A percentile compares a stretch with the other conserved stretches of the same genome.
These are phyloP conservation scores for Penicillium aurantiogriseum DNA, from an alignment of 2,329 filamentous ascomycete genomes.

Conservation along the genomic window DNA sequence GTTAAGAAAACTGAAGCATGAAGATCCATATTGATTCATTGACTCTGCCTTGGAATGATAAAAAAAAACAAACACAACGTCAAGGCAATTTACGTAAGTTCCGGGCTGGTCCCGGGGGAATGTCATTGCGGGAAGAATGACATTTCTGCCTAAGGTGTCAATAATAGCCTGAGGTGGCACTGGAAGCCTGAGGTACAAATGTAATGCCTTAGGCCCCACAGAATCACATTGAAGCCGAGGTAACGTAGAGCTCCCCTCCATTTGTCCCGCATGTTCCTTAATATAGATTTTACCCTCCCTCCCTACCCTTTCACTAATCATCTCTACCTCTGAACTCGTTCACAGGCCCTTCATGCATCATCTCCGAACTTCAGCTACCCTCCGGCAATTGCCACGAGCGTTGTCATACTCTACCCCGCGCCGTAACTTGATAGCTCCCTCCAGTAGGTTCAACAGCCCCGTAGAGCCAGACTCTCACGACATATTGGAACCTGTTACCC, in stretches of 20 bases:
- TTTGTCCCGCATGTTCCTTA: neutral
- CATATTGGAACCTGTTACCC: neutral
- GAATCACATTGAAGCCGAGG: neutral
- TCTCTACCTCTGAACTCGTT: neutral
- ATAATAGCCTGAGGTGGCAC: neutral
- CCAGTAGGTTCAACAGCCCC: constrained; percentile 3
- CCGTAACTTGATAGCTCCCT: constrained; percentile 14
- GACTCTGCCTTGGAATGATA: constrained; percentile 15
- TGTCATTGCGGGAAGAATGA: neutral
- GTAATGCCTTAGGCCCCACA: neutral
- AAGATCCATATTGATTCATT: constrained; percentile 5
- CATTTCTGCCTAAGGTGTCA: neutral
- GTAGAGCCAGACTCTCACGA: neutral
- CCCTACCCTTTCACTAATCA: neutral
- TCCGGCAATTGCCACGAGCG: constrained; percentile 11
- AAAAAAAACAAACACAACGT: constrained; percentile 9
- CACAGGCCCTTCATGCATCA: constrained; percentile 7
- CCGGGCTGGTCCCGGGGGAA: neutral
- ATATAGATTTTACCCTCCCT: neutral
- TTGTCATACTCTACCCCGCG: neutral
- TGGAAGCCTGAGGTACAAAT: neutral
- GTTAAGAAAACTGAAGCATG: neutral
- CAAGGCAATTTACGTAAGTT: constrained; percentile 20
- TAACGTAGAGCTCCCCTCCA: neutral
- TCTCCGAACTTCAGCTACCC: neutral